Base-by-base conservation (phyloP, 768 basidiomycete species). In the Cyclocybe aegerita region DNA sequence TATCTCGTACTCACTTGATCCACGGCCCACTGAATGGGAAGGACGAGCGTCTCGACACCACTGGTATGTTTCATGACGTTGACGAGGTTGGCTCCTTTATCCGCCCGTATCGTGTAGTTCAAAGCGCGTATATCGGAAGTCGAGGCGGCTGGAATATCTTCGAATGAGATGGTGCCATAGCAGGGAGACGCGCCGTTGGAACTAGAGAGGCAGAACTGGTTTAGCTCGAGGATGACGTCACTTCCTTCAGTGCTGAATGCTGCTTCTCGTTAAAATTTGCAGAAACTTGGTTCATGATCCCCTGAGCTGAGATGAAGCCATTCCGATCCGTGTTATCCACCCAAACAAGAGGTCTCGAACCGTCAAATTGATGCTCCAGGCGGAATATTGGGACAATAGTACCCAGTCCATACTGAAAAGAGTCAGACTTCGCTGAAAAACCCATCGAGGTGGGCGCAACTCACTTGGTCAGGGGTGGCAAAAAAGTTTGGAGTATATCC, bases 1-100 rank as follows among this genome's bases (percentile, higher is more conserved):
- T 14, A 29, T 40, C 30, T 5, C 12, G 16, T 2, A 46, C 78
- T 16, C 53, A 84, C 88, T 63, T 80, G 73, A 57, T 92, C 90
- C 31, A 92, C 70, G 9, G 87, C 86, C 78, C 88, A 85, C 57
- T 92, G 90, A 14, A 91, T 55, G 1, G 90, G 90, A 14, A 91
- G 60, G 30, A 89, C 72, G 41, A 83, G 69, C 46, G 69, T 69
- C 61, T 90, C 87, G 48, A 85, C 80, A 65, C 88, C 86, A 52
- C 86, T 84, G 1, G 67, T 77, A 60, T 89, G 88, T 15, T 70
- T 69, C 11, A 72, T 66, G 0, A 89, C 88, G 58, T 91, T 78
- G 52, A 90, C 78, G 51, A 79, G 78, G 14, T 65, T 58, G 11
- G 90, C 68, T 8, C 88, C 87, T 2, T 70, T 74, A 61, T 91